A percentile compares a stretch with the other conserved stretches of the same genome.
Evolutionary conservation across 345 rosid species (phyloP).

Genomic region (Populus pruinosa): DNA sequence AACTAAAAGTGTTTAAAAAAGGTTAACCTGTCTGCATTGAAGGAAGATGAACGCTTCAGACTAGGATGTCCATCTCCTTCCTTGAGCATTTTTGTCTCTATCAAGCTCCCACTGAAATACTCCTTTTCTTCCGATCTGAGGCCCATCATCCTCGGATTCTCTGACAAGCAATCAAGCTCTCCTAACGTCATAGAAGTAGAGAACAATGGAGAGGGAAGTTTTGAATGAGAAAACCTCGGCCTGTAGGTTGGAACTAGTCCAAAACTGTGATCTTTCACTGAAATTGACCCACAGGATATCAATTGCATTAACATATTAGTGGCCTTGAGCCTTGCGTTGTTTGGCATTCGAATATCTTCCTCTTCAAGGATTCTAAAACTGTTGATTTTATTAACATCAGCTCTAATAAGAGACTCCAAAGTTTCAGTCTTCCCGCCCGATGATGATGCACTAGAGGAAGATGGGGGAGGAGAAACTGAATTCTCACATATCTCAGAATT

Average conservation of each 20-base stretch:
- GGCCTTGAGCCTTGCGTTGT: slow-evolving; percentile 64
- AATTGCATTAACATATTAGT: slow-evolving; percentile 78
- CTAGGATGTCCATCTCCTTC: slow-evolving; percentile 45
- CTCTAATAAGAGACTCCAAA: slow-evolving; percentile 84
- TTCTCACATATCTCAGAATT: slow-evolving; percentile 45
- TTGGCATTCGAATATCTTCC: slow-evolving; percentile 66
- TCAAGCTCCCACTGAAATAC: slow-evolving; percentile 87
- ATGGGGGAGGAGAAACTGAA: slow-evolving; percentile 64
- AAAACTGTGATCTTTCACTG: slow-evolving; percentile 85
- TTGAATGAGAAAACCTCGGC: slow-evolving; percentile 69
- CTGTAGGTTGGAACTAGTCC: slow-evolving; percentile 79
- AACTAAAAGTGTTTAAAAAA: neutral
- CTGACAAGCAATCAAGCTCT: slow-evolving; percentile 77
- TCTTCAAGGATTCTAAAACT: slow-evolving; percentile 82
- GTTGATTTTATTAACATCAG: slow-evolving; percentile 82
- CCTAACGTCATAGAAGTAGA: slow-evolving; percentile 68
- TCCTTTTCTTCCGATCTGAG: slow-evolving; percentile 80
- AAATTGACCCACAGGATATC: slow-evolving; percentile 93
- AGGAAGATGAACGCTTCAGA: slow-evolving; percentile 91
- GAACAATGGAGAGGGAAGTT: slow-evolving; percentile 62
- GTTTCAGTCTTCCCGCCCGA: slow-evolving; percentile 73
- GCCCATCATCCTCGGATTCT: slow-evolving; percentile 72
- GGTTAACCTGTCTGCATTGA: slow-evolving; percentile 84
- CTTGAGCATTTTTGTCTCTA: slow-evolving; percentile 63
- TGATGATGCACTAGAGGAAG: slow-evolving; percentile 67